Conservation (phyloP, 805 yeast genomes). For the Zygotorulaspora chibaensis region DNA sequence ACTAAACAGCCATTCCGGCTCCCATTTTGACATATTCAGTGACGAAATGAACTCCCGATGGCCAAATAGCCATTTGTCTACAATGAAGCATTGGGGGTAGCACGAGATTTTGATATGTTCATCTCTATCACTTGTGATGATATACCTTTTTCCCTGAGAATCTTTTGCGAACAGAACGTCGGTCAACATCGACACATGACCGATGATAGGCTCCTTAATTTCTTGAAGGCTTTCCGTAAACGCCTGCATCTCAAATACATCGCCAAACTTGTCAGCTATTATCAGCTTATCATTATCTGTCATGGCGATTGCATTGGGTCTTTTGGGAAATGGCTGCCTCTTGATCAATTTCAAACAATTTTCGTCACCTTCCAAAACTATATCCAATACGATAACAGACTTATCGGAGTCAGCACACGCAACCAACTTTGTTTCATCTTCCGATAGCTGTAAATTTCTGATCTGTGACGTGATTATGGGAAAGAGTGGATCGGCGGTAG, state of each 20-base stretch:
- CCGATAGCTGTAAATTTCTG: conserved; percentile 53
- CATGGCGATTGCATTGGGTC: conserved; percentile 80
- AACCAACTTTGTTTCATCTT: conserved; percentile 51
- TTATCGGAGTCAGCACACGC: conserved; percentile 82
- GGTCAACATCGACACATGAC: conserved; percentile 97
- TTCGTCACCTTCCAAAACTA: conserved; percentile 26
- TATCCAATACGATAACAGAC: conserved; percentile 58
- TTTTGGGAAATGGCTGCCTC: conserved; percentile 79
- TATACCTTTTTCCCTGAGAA: conserved; percentile 39
- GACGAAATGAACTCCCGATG: conserved; percentile 79
- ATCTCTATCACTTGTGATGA: conserved; percentile 87
- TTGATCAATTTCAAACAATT: conserved; percentile 51
- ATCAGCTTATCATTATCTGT: conserved; percentile 51
- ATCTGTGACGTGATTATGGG: conserved; percentile 65
- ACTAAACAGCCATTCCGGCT: conserved; percentile 52
- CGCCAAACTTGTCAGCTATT: conserved; percentile 95
- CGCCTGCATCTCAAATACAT: conserved; percentile 65
- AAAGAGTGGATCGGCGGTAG: conserved; percentile 61
- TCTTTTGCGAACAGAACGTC: conserved; percentile 42
- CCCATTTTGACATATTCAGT: conserved; percentile 52
- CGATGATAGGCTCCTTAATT: conserved; percentile 65
- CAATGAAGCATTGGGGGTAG: conserved; percentile 72
- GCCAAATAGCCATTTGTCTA: conserved; percentile 82
- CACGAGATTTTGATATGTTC: conserved; percentile 87
- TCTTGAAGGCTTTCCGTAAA: conserved; percentile 35